Conservation (phyloP, 2,329 filamentous ascomycete species). For the Exserohilum turcica region DNA sequence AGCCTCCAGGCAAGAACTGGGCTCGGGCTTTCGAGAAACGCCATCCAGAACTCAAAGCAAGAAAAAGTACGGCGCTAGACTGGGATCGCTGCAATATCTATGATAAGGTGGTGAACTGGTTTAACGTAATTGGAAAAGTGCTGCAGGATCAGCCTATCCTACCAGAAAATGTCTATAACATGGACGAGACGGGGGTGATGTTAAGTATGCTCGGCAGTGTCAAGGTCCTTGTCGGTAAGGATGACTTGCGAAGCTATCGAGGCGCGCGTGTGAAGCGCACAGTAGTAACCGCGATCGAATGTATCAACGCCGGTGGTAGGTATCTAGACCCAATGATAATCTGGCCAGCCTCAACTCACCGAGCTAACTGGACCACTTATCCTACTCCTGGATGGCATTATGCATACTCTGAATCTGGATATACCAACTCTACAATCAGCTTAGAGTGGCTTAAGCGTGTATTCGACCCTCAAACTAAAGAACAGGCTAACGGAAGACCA, state of each 20-base stretch:
- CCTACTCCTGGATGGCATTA: too few species aligned
- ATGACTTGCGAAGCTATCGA: conserved; percentile 21
- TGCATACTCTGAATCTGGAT: not conserved
- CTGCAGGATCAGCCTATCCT: conserved; percentile 19
- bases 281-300: not conserved
- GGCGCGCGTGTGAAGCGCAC: conserved; percentile 23
- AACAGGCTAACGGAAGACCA: not conserved
- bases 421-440: not conserved
- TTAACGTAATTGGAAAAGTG: not conserved
- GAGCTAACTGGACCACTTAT: too few species aligned
- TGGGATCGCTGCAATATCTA: too few species aligned
- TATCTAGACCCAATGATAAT: too few species aligned
- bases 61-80: too few species aligned
- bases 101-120: too few species aligned
- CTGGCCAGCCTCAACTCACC: too few species aligned
- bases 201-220: conserved; percentile 16
- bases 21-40: too few species aligned
- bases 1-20: too few species aligned
- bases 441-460: not conserved
- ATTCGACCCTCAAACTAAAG: not conserved
- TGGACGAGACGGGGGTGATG: conserved; percentile 3
- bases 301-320: too few species aligned
- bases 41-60: too few species aligned
- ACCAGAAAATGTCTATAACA: conserved; percentile 30
- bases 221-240: conserved; percentile 27